Conservation (phyloP, 2,329 filamentous ascomycete species). For the Aspergillus flavus region DNA sequence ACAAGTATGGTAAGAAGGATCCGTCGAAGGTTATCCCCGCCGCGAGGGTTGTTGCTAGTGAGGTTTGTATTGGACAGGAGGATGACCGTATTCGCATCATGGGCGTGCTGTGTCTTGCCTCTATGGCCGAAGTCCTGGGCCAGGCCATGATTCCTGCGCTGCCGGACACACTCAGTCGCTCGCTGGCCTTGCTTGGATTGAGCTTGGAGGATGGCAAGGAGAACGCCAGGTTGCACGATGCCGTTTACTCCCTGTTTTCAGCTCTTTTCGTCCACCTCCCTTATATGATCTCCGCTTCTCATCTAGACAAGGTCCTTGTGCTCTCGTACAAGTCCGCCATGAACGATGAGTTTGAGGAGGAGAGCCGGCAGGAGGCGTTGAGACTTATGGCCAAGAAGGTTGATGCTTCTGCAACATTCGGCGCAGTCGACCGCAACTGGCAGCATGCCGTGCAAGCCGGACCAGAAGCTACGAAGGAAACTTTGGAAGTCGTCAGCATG, state of each 20-base stretch:
- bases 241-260: slow-evolving; percentile 77
- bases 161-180: slow-evolving; percentile 71
- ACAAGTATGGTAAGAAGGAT: slow-evolving; percentile 95
- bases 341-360: slow-evolving; percentile 62
- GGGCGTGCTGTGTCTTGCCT: slow-evolving; percentile 86
- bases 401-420: slow-evolving; percentile 74
- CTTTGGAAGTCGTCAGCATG: slow-evolving; percentile 68
- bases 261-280: slow-evolving; percentile 81
- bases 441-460: slow-evolving; percentile 63
- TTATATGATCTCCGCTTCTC: slow-evolving; percentile 80
- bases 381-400: slow-evolving; percentile 75
- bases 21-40: slow-evolving; percentile 73
- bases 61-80: slow-evolving; percentile 72
- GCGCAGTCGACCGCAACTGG: slow-evolving; percentile 74
- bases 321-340: slow-evolving; percentile 73
- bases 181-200: slow-evolving; percentile 69
- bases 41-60: slow-evolving; percentile 74
- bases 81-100: slow-evolving; percentile 76
- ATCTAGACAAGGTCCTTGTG: slow-evolving; percentile 71
- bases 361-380: slow-evolving; percentile 69
- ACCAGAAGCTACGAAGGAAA: slow-evolving; percentile 67
- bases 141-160: slow-evolving; percentile 84
- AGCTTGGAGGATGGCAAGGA: slow-evolving; percentile 59
- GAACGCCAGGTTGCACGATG: slow-evolving; percentile 73
- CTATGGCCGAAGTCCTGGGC: slow-evolving; percentile 82